These are phyloP conservation scores for Hyphopichia homilentoma DNA, from an alignment of 805 yeast genomes.

Conservation along the genomic window DNA sequence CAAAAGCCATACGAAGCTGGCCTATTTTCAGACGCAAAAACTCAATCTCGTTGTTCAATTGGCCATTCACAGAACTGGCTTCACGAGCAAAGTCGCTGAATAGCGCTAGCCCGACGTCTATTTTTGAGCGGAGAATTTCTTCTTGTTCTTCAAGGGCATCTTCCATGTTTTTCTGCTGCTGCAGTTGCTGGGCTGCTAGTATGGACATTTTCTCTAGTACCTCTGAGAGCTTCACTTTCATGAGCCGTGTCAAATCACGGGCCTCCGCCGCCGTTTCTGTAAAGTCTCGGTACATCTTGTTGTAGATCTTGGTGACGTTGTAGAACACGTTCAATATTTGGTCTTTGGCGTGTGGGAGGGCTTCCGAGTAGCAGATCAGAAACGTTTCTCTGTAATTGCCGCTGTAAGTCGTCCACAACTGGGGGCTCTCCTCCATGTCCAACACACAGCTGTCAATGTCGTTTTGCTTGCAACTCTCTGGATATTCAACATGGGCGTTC, in stretches of 20 bases:
- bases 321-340: constrained; percentile 43
- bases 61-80: too few relatives aligned
- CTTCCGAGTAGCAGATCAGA: constrained; percentile 50
- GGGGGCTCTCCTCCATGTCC: constrained; percentile 41
- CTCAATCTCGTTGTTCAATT: too few relatives aligned
- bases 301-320: constrained; percentile 38
- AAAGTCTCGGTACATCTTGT: constrained; percentile 7
- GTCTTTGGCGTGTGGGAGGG: constrained; percentile 50
- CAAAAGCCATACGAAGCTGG: too few relatives aligned
- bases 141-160: constrained; percentile 1
- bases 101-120: too few relatives aligned
- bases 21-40: too few relatives aligned
- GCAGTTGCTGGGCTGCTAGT: too few relatives aligned
- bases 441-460: constrained; percentile 35
- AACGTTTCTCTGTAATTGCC: constrained; percentile 58
- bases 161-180: neutral
- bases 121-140: too few relatives aligned
- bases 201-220: constrained; percentile 3
- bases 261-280: constrained; percentile 1
- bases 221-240: constrained; percentile 11
- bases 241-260: constrained; percentile 4
- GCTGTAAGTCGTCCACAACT: constrained; percentile 73
- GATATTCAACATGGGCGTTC: constrained; percentile 38
- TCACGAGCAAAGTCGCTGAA: too few relatives aligned
- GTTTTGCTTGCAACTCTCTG: constrained; percentile 18